Base-by-base conservation (phyloP, 495 filamentous ascomycete species). In the Aspergillus panamensis region DNA sequence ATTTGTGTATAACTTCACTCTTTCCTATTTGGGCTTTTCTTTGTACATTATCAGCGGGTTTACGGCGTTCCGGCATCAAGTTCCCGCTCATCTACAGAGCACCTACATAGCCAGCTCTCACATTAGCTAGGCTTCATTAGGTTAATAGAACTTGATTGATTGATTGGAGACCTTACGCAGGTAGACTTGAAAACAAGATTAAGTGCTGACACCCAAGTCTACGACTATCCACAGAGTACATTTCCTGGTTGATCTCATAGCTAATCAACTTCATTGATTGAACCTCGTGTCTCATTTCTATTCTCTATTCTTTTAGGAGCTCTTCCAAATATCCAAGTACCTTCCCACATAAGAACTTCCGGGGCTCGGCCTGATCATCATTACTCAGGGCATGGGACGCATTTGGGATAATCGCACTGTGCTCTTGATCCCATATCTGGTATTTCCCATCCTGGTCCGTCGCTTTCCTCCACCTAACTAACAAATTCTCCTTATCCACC, bases 401-500 rank as follows among this genome's bases (percentile, higher is more conserved):
- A 54, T 62, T 63, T 3, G 76, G 77, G 47, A 80, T 76, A 14
- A 78, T 60, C 40, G 69, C 71, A 62, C 75, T 79, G 25, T 25
- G 25, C 44, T 67, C 58, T 3, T 55, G 35, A 63, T 77, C 68
- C 77, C 76, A 80, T 2, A 25, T 25, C 25, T 25, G 25, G 1
- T 32, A 51, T 6, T 42, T 30, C 5, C 64, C 65, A 30, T 62
- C 55, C 12, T 29, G 60, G 54, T 74, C 61, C 37, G 66, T 62
- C 72, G 88, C 89, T 85, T 54, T 64, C 74, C 53, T 68, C 90
- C 90, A 96, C 55, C 71, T 75, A 29, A 69, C 57, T 19, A 96
- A 65, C 57, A 95, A 66, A 3, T 51, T 75, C 47, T 78, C 68
- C 65, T 89, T 87, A 66, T 95, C 83, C 9, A 92, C 73, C 30